Conservation (phyloP, 257 asterid genomes). For the Linaria vulgaris region DNA sequence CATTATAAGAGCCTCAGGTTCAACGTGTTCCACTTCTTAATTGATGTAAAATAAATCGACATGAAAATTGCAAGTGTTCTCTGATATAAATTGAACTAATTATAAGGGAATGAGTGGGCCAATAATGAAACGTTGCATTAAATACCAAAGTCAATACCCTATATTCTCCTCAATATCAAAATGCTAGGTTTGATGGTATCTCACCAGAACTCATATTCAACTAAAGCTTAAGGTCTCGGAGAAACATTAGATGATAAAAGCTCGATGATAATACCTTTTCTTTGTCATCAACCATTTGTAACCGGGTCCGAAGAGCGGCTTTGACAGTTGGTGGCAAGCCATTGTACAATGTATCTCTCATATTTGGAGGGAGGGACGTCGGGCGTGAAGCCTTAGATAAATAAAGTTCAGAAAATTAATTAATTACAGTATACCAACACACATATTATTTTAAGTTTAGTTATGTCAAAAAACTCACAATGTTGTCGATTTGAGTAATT, state of each 20-base stretch:
- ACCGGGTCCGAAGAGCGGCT: conserved; percentile 55
- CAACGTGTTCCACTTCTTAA: background rate
- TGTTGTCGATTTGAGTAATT: conserved; percentile 83
- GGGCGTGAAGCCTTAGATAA: conserved; percentile 78
- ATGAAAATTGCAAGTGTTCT: background rate
- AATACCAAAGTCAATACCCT: too few relatives aligned
- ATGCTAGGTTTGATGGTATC: background rate
- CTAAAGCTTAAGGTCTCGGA: conserved; percentile 8
- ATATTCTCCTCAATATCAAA: background rate
- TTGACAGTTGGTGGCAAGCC: conserved; percentile 81
- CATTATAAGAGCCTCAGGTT: background rate
- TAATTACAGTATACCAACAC: background rate
- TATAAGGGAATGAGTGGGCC: too few relatives aligned
- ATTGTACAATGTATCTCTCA: conserved; percentile 79
- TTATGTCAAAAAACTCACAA: conserved; percentile 51
- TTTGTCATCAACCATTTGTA: conserved; percentile 46
- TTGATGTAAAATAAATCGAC: background rate
- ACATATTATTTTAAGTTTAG: background rate
- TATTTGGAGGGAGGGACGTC: conserved; percentile 91
- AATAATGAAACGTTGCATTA: too few relatives aligned
- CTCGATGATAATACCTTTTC: conserved; percentile 54
- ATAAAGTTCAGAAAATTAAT: conserved; percentile 18
- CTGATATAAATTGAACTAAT: too few relatives aligned
- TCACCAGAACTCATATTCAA: background rate
- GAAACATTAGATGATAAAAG: conserved; percentile 5